These are phyloP conservation scores for Pinus tabuliformis DNA, from an alignment of 75 land plant species.

Conservation along the genomic window DNA sequence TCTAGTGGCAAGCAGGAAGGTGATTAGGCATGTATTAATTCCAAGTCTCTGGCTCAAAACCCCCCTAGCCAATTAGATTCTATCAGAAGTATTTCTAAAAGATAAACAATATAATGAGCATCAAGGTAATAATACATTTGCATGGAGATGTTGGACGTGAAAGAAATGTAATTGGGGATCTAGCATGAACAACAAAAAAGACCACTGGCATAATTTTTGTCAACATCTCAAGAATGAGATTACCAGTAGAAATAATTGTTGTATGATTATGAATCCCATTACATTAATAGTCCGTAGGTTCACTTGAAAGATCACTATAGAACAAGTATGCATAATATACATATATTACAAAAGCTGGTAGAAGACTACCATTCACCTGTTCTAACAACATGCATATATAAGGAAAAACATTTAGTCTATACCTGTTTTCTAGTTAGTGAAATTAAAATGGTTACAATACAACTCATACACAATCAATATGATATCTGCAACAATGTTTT, in stretches of 20 bases:
- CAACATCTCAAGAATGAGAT: constrained; percentile 77
- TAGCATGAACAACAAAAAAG: constrained; percentile 93
- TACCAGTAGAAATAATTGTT: constrained; percentile 47
- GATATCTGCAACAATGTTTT: not conserved
- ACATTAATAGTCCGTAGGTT: too few species aligned
- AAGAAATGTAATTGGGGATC: constrained; percentile 91
- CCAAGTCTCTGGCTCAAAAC: too few species aligned
- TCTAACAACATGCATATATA: not conserved
- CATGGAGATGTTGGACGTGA: constrained; percentile 90
- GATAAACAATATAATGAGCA: not conserved
- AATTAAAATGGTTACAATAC: not conserved
- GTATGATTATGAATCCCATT: too few species aligned
- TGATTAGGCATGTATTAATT: too few species aligned
- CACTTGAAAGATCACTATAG: not conserved
- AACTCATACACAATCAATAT: not conserved
- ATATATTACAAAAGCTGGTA: too few species aligned
- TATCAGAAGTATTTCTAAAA: too few species aligned
- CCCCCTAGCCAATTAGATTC: too few species aligned
- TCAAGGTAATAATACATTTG: not conserved
- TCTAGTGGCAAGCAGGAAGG: too few species aligned
- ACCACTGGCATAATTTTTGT: constrained; percentile 96
- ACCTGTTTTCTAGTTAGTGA: not conserved
- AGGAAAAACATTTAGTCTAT: not conserved
- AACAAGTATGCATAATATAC: too few species aligned
- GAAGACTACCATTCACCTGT: too few species aligned